Evolutionary conservation across 345 rosid species (phyloP).

Genomic region (Alliaria petiolata): DNA sequence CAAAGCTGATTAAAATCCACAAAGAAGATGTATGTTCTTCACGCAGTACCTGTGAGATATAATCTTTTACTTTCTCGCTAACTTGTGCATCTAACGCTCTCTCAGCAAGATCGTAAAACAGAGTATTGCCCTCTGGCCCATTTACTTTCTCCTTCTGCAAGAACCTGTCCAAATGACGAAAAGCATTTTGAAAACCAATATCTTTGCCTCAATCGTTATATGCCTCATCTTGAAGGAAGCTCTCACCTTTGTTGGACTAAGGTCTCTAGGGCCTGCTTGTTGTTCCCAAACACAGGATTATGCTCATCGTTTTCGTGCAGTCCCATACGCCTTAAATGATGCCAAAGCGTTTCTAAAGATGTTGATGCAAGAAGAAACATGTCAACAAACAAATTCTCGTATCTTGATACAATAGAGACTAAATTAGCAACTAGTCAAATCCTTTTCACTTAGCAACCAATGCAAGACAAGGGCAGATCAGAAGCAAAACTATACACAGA

Average conservation of each 20-base stretch:
- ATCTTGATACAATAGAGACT: neutral
- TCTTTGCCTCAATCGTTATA: neutral
- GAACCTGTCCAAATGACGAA: slow-evolving; percentile 41
- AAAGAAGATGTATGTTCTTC: neutral
- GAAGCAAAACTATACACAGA: neutral
- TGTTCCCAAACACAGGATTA: slow-evolving; percentile 69
- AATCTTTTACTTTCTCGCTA: slow-evolving; percentile 56
- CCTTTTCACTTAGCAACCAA: neutral
- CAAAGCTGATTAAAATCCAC: neutral
- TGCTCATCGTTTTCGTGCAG: slow-evolving; percentile 58
- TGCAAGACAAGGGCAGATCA: neutral
- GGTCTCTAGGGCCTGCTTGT: slow-evolving; percentile 69
- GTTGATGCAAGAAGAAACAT: neutral
- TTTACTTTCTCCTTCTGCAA: slow-evolving; percentile 81
- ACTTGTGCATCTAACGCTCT: slow-evolving; percentile 77
- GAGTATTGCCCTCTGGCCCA: slow-evolving; percentile 75
- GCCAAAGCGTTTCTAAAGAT: slow-evolving; percentile 70
- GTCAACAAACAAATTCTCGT: neutral
- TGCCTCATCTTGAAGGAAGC: neutral
- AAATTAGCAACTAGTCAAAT: neutral
- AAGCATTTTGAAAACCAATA: neutral
- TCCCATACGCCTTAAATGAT: slow-evolving; percentile 70
- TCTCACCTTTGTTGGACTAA: slow-evolving; percentile 82
- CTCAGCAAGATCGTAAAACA: slow-evolving; percentile 85
- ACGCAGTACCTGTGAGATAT: slow-evolving; percentile 65